Percentiles rank a stretch among this genome's conserved stretches.
Conservation (phyloP, 2,329 filamentous ascomycete genomes). For the Calonectria honghensis region DNA sequence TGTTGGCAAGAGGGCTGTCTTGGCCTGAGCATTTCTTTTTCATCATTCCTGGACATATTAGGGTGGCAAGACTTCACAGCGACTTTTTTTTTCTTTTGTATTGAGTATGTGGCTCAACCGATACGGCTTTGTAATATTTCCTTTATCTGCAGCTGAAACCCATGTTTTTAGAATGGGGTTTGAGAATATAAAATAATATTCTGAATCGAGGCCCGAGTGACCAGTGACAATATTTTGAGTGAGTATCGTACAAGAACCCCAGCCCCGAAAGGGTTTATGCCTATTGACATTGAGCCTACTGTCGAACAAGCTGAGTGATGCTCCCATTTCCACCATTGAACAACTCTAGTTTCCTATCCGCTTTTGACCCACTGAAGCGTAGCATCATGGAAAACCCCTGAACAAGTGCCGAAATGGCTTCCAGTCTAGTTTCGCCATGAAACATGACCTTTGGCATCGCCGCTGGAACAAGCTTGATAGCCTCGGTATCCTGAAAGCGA, state of each 20-base stretch:
- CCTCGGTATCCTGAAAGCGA: background rate
- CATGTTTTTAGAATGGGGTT: background rate
- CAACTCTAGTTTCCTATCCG: background rate
- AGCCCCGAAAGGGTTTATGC: background rate
- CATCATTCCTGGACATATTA: conserved; percentile 17
- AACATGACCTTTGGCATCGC: background rate
- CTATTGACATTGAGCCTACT: no score
- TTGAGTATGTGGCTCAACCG: background rate
- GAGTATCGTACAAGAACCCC: rapidly evolving
- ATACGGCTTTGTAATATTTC: conserved; percentile 24
- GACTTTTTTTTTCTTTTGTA: conserved; percentile 7
- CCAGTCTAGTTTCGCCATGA: background rate
- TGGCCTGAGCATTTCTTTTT: background rate
- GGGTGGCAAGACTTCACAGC: background rate
- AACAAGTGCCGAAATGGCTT: background rate
- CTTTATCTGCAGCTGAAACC: conserved; percentile 18
- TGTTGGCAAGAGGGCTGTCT: background rate
- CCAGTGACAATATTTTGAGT: background rate
- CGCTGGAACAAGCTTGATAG: conserved; percentile 1
- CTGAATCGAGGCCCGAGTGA: background rate
- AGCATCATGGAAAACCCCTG: conserved; percentile 1
- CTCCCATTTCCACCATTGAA: conserved; percentile 1
- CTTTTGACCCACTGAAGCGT: background rate
- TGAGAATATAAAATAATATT: conserved; percentile 3
- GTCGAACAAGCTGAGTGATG: background rate